phyloP scores from a whole-genome alignment of 169 alveolate genomes.

The Plasmodium cynomolgi region DNA sequence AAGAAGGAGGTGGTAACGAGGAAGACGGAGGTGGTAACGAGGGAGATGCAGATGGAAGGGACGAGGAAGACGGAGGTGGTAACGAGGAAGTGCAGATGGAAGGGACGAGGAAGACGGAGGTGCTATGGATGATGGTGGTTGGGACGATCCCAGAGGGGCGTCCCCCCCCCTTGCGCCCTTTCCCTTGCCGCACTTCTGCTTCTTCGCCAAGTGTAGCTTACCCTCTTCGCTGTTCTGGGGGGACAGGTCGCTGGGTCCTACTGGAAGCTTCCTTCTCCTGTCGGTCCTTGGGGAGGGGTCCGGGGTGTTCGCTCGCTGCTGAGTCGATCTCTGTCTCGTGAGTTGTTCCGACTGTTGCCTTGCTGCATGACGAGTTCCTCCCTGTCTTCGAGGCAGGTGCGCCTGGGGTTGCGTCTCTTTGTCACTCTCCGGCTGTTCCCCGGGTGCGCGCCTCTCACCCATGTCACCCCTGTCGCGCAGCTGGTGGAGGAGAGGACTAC shows the following conservation, averaged over 20 bases:
- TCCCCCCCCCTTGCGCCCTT: neutral
- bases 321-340: neutral
- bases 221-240: constrained; percentile 15
- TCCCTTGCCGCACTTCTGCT: neutral
- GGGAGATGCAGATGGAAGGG: no score
- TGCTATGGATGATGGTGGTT: neutral
- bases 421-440: neutral
- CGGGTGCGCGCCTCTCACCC: neutral
- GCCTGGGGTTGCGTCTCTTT: neutral
- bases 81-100: neutral
- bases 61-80: no score
- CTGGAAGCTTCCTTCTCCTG: constrained; percentile 10
- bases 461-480: neutral
- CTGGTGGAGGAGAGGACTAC: neutral
- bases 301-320: neutral
- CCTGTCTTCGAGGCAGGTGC: neutral
- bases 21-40: no score
- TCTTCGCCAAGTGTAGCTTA: neutral
- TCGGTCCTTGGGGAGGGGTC: neutral
- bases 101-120: neutral
- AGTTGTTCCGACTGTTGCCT: neutral
- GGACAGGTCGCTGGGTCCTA: neutral
- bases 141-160: neutral
- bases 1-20: no score
- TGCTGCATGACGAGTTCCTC: neutral